Base-by-base conservation (phyloP, 225 moss, liverwort and hornwort genomes). In the Physcomitrium patens region DNA sequence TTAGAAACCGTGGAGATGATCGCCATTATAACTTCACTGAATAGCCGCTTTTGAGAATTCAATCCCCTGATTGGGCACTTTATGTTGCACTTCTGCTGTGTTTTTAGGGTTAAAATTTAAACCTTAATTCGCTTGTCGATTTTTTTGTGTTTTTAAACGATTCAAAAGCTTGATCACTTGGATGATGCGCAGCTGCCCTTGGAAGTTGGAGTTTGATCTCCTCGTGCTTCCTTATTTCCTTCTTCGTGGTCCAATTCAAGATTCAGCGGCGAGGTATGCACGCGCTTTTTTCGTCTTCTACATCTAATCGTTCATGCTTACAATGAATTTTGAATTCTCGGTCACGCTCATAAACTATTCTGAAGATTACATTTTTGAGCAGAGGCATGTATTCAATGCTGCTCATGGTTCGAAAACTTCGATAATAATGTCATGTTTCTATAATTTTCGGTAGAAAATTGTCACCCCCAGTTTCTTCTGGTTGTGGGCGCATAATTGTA, bases 151-250 rank as follows among this genome's bases (percentile, higher is more conserved):
- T 49, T 9, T 0, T 12, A 60, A 69, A 2, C 37, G 59, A 37
- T 62, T 74, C 2, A 51, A 11, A n/a, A 0, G 47, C 8, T 41
- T 60, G 26, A 17, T 13, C 9, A 9, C 60, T 72, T 61, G 54
- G 1, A 42, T 79, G 67, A 72, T 82, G 73, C 53, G 72, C 95
- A 95, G 96, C 96, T 72, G 86, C 96, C 12, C 55, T 94, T 16
- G 91, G 87, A 74, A 91, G 85, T 81, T 97, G 96, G 96, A 94
- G 91, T 69, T 83, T 97, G 85, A 94, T 93, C 77, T 94, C 96
- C 70, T 79, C 93, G 72, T 84, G 91, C 73, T 97, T 97, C 85
- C 80, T 97, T 78, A 75, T 91, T 66, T 78, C 92, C 45, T 97
- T 94, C 72, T 92, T 97, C 64, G 70, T 90, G 44, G 92, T 94